These are phyloP conservation scores for Eucalyptus polybractea DNA, from an alignment of 345 rosid genomes.

Conservation along the genomic window DNA sequence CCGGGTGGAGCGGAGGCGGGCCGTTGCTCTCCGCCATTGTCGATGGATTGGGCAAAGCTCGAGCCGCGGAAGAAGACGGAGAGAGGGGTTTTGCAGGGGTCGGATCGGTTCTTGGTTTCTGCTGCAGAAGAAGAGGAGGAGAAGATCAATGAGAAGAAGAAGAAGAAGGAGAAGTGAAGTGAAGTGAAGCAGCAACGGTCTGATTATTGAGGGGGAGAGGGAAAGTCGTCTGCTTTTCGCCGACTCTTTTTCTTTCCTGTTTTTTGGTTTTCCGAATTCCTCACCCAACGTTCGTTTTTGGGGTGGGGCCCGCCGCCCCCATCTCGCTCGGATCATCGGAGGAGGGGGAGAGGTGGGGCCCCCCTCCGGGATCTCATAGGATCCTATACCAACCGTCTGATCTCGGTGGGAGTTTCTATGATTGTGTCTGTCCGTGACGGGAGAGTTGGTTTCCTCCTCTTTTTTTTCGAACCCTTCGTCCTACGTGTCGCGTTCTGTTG, in stretches of 20 bases:
- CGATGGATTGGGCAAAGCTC: neutral
- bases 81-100: neutral
- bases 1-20: neutral
- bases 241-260: neutral
- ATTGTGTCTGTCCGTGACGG: neutral
- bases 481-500: neutral
- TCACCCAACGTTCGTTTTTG: neutral
- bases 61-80: neutral
- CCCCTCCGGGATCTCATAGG: conserved; percentile 2
- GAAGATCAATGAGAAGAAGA: neutral
- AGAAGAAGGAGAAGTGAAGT: neutral
- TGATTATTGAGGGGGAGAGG: neutral
- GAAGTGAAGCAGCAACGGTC: neutral
- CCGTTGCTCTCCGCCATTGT: neutral
- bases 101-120: neutral
- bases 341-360: neutral
- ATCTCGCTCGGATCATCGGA: neutral
- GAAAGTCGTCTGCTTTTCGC: neutral
- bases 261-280: neutral
- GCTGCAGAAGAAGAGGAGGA: neutral
- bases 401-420: neutral
- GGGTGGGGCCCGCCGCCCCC: neutral
- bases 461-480: neutral
- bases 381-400: conserved; percentile 9
- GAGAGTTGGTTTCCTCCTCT: neutral